Evolutionary conservation across 352 stramenopile species (phyloP).

Genomic region (Phytophthora nicotianae): DNA sequence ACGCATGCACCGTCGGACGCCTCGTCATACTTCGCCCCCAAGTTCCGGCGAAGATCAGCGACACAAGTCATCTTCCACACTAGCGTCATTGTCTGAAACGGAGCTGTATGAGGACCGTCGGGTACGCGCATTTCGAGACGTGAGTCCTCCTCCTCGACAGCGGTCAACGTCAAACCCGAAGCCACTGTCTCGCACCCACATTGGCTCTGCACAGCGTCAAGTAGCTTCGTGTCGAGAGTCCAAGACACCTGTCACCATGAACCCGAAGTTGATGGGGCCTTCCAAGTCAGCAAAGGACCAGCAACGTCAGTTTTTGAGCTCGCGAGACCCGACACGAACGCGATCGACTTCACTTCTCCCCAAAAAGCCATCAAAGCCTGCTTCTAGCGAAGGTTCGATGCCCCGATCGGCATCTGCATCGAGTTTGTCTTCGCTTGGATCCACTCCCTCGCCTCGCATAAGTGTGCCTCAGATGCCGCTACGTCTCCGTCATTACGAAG

Average conservation of each 20-base stretch:
- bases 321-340: conserved; percentile 10
- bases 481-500: conserved; percentile 43
- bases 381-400: conserved; percentile 11
- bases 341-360: conserved; percentile 24
- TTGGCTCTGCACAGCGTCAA: conserved; percentile 10
- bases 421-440: conserved; percentile 26
- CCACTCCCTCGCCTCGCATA: conserved; percentile 11
- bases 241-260: conserved; percentile 17
- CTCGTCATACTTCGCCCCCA: conserved; percentile 3
- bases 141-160: conserved; percentile 17
- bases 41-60: conserved; percentile 6
- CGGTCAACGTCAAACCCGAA: conserved; percentile 28
- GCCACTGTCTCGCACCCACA: conserved; percentile 11
- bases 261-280: conserved; percentile 19
- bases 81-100: conserved; percentile 16
- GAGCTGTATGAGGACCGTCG: conserved; percentile 23
- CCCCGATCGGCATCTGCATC: conserved; percentile 25
- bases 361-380: conserved; percentile 8
- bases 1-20: neutral
- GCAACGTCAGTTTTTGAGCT: conserved; percentile 10
- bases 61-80: conserved; percentile 2
- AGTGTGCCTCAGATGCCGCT: conserved; percentile 22
- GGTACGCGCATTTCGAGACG: conserved; percentile 9
- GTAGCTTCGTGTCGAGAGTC: conserved; percentile 19
- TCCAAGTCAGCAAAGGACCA: conserved; percentile 16